Percentiles rank a stretch among this genome's conserved stretches.
These are phyloP conservation scores for Coffea eugenioides DNA, from an alignment of 257 asterid genomes.

Conservation along the genomic window DNA sequence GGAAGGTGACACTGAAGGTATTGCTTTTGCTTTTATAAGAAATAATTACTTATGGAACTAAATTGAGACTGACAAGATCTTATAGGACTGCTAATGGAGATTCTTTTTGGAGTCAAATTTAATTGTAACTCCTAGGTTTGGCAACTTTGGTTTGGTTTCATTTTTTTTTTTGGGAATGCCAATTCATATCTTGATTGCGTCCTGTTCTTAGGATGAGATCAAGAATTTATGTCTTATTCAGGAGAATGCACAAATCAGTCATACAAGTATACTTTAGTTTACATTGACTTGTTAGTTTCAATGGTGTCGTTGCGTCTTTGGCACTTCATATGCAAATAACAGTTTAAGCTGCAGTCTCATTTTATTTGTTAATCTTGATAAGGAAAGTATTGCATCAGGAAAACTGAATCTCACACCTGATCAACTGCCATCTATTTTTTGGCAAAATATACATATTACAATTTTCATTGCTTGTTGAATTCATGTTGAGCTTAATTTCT, in stretches of 20 bases:
- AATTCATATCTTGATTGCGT: not conserved
- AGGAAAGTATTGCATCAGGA: not conserved
- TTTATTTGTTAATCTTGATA: not conserved
- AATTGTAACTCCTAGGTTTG: not conserved
- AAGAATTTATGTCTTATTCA: not conserved
- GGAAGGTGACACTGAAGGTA: conserved; percentile 94
- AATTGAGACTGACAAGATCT: not conserved
- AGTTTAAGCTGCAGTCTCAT: not conserved
- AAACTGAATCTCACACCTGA: not conserved
- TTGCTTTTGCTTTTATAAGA: conserved; percentile 16
- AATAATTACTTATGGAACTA: not conserved
- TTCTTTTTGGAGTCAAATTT: not conserved
- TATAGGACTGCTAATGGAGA: not conserved
- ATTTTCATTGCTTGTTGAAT: not conserved
- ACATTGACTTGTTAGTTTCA: not conserved
- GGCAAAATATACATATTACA: not conserved
- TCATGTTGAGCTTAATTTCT: not conserved
- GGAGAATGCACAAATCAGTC: not conserved
- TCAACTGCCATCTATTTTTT: not conserved
- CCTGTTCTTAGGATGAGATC: not conserved
- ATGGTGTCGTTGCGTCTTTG: not conserved
- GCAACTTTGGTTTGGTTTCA: not conserved
- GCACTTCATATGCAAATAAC: not conserved
- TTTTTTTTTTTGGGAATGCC: no score
- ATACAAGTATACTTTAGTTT: not conserved